Evolutionary conservation across 495 filamentous ascomycete genomes (phyloP), one percentile per base, ranked within the genome.

Genomic region (Melanomma pulvis-pyrius): DNA sequence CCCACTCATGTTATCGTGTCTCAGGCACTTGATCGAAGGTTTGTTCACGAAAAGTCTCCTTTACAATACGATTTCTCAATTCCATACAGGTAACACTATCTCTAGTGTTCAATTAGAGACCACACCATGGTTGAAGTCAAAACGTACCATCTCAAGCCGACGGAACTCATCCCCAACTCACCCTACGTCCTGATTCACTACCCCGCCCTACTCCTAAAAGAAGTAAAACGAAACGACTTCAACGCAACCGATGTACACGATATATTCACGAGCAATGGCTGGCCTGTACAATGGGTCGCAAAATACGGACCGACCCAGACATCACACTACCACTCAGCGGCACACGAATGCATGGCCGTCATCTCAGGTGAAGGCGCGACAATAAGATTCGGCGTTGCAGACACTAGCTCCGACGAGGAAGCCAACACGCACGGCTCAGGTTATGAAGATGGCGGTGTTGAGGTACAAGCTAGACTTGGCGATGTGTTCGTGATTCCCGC

Each of bases 331-430:
- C 77, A 78, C 72, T 70, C 73, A 11, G 21, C 36, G 5, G 69
- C 73, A n/a, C 77, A 79, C 63, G 77, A 79, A 66, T 74, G 69
- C 69, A 79, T 79, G 77, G 67, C 71, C 26, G 77, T 79, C 1
- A 54, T 78, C 7, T 72, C 74, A 15, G 77, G 77, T 1, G 59
- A 67, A 9, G 52, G 51, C 3, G 77, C 75, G 1, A 71, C 58
- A 5, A 78, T 79, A 51, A 69, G 75, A 34, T 78, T 77, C 61
- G 76, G 77, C 34, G 73, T 73, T 21, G 76, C 77, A 12, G 77
- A 79, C 60, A 71, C 68, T 15, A 64, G 53, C 30, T 50, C 61
- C 0, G 72, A 75, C 49, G 30, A 67, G 24, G 58, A 71, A n/a
- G 62, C 67, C 8, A 69, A 63, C 52, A 77, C 74, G 0, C 59